Percentiles rank a stretch among this genome's conserved stretches.
These are phyloP conservation scores for Dioszegia hungarica DNA, from an alignment of 768 basidiomycete species.

Conservation along the genomic window DNA sequence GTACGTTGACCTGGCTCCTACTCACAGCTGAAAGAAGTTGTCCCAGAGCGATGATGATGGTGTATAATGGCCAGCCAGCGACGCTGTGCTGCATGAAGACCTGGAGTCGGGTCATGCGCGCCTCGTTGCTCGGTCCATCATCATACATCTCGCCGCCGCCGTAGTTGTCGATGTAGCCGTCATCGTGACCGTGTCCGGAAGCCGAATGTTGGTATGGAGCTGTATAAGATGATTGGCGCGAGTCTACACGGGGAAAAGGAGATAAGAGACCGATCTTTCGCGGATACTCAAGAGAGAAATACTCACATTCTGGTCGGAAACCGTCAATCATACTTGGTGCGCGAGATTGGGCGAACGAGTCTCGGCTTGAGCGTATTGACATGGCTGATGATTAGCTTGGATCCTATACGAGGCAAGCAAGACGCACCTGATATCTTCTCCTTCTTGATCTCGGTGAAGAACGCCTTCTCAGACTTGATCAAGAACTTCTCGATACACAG, in stretches of 20 bases:
- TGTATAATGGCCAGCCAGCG: constrained; percentile 84
- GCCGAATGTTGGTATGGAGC: constrained; percentile 38
- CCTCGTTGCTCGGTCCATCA: constrained; percentile 52
- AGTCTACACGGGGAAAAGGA: constrained; percentile 10
- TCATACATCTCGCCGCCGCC: constrained; percentile 29
- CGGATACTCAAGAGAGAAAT: background rate
- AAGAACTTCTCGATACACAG: constrained; percentile 88
- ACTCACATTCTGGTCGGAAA: constrained; percentile 67
- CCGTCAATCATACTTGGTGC: constrained; percentile 47
- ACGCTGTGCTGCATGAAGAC: constrained; percentile 75
- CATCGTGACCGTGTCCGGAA: constrained; percentile 41
- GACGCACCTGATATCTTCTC: constrained; percentile 62
- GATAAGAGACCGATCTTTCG: constrained; percentile 16
- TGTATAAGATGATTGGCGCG: constrained; percentile 33
- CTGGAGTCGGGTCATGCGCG: constrained; percentile 76
- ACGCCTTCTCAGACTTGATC: constrained; percentile 84
- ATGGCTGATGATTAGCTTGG: constrained; percentile 3
- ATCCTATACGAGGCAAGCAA: background rate
- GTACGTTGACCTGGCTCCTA: background rate
- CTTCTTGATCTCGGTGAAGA: constrained; percentile 83
- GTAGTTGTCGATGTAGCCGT: constrained; percentile 40
- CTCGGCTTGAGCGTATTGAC: constrained; percentile 39
- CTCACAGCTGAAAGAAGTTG: constrained; percentile 55
- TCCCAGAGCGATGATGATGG: constrained; percentile 78
- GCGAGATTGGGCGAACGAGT: constrained; percentile 45